Conservation (phyloP, 2,329 filamentous ascomycete genomes). For the Trichoderma citrinoviride region DNA sequence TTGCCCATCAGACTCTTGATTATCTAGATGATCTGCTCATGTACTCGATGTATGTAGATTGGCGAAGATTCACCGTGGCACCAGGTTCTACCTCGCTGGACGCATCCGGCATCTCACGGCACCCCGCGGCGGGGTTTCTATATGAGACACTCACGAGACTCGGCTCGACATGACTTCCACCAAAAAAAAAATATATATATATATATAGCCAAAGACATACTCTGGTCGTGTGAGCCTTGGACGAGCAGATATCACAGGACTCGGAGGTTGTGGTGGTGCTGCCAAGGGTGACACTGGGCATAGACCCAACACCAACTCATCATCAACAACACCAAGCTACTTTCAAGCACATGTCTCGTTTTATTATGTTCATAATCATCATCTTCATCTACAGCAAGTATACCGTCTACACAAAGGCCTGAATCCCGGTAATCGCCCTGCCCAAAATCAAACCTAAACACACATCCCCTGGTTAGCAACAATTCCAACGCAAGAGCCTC, state of each 20-base stretch:
- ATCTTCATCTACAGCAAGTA: not conserved
- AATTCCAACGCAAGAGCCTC: not conserved
- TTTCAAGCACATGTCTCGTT: not conserved
- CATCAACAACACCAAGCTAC: not conserved
- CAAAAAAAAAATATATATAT: no score
- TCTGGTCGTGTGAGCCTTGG: no score
- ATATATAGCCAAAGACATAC: no score
- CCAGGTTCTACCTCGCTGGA: no score
- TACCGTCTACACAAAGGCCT: slow-evolving; percentile 65
- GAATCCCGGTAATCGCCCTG: slow-evolving; percentile 68
- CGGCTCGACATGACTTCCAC: no score
- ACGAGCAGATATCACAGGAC: no score
- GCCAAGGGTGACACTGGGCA: no score
- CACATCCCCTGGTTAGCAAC: slow-evolving; percentile 28
- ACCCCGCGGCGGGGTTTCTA: slow-evolving; percentile 21
- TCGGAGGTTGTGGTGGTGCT: no score
- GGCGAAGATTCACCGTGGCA: no score
- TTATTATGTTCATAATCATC: not conserved
- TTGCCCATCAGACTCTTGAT: no score
- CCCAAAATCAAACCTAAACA: slow-evolving; percentile 63
- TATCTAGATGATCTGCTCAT: no score
- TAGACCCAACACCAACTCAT: not conserved
- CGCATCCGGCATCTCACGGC: not conserved
- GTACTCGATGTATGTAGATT: no score
- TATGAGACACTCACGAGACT: slow-evolving; percentile 1